Percentiles rank a stretch among this genome's conserved stretches.
phyloP scores from a whole-genome alignment of 2,329 filamentous ascomycete species.

The Emericellopsis cladophorae region DNA sequence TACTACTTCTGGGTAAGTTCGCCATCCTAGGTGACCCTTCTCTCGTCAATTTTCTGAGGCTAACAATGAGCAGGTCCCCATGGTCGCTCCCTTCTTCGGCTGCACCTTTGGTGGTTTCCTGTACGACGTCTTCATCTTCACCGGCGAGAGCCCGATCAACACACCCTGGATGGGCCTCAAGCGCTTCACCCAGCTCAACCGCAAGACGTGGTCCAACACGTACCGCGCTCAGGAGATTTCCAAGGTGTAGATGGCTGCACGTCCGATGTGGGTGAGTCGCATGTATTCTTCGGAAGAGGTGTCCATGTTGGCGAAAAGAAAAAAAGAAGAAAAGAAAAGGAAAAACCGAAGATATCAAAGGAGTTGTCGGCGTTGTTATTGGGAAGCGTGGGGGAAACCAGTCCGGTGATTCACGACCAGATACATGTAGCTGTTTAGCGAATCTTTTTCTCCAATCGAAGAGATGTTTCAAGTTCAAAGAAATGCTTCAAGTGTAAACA shows the following conservation, averaged over 20 bases:
- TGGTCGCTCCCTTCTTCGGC: slow-evolving; percentile 58
- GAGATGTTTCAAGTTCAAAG: neutral
- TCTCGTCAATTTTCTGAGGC: neutral
- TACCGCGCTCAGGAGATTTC: slow-evolving; percentile 5
- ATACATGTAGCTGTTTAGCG: neutral
- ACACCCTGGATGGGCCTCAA: slow-evolving; percentile 52
- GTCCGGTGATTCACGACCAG: neutral
- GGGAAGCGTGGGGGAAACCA: neutral
- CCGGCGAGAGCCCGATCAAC: slow-evolving; percentile 58
- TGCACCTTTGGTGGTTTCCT: slow-evolving; percentile 50
- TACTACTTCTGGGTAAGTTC: slow-evolving; percentile 60
- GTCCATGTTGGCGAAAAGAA: neutral
- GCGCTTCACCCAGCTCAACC: slow-evolving; percentile 25
- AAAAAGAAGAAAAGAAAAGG: no score
- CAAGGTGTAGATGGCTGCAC: neutral
- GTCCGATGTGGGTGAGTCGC: neutral
- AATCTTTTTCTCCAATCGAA: neutral
- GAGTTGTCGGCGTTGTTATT: neutral
- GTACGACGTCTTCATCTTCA: slow-evolving; percentile 58
- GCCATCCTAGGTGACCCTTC: slow-evolving; percentile 1
- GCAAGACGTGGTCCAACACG: slow-evolving; percentile 23
- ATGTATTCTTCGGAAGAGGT: no score
- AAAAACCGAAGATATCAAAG: neutral
- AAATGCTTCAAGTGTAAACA: no score
- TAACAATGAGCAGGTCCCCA: slow-evolving; percentile 41